Evolutionary conservation across 768 basidiomycete species (phyloP).

Genomic region (Boletus subcaerulescens): DNA sequence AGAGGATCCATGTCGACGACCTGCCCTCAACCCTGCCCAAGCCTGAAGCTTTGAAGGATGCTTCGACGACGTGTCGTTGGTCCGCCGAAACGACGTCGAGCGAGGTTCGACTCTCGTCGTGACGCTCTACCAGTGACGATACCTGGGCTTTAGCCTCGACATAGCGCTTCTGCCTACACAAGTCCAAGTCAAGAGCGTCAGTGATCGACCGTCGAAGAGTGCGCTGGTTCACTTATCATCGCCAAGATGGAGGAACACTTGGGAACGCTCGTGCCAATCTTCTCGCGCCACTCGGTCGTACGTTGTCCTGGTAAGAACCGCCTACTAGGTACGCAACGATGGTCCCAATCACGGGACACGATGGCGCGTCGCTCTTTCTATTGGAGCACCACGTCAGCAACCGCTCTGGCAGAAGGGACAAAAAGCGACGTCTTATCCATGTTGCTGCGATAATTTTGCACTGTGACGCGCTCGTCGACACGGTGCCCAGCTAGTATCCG

Average conservation of each 20-base stretch:
- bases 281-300: neutral
- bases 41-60: neutral
- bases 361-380: no score
- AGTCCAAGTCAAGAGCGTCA: neutral
- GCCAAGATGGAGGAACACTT: no score
- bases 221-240: neutral
- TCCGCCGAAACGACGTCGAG: neutral
- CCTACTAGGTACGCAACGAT: neutral
- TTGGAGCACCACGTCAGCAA: no score
- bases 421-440: neutral
- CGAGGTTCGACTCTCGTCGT: neutral
- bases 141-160: neutral
- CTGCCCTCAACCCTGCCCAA: constrained; percentile 1
- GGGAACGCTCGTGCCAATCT: neutral
- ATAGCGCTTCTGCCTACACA: neutral
- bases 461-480: neutral
- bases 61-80: neutral
- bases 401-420: no score
- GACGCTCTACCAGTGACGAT: neutral
- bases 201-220: neutral
- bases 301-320: neutral
- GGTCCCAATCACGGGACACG: no score
- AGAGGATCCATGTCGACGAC: neutral
- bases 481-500: neutral
- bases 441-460: neutral